Percentiles rank a stretch among this genome's conserved stretches.
Conservation (phyloP, 106 monocot genomes). For the Posidonia australis region DNA sequence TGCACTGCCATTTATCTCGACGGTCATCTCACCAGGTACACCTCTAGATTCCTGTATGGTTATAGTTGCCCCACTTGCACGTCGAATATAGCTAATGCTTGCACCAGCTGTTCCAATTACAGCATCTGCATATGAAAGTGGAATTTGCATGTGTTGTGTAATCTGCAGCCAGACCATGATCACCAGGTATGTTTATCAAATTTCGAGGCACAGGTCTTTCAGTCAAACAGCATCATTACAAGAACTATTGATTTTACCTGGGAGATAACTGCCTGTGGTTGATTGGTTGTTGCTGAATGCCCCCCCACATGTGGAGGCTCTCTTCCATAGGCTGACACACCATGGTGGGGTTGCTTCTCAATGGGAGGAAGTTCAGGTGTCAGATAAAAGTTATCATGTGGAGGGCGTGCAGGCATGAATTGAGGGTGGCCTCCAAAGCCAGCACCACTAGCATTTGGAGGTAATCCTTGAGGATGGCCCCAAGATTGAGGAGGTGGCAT, state of each 20-base stretch:
- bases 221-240: background rate
- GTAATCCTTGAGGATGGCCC: conserved; percentile 54
- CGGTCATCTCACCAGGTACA: conserved; percentile 92
- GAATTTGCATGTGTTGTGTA: conserved; percentile 90
- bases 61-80: conserved; percentile 82
- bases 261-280: conserved; percentile 24
- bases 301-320: conserved; percentile 40
- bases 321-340: conserved; percentile 66
- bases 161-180: conserved; percentile 29
- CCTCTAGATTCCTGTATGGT: conserved; percentile 93
- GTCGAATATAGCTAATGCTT: conserved; percentile 91
- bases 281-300: conserved; percentile 29
- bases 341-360: conserved; percentile 72
- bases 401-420: conserved; percentile 37
- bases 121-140: conserved; percentile 88
- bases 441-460: conserved; percentile 32
- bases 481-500: conserved; percentile 62
- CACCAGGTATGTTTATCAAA: background rate
- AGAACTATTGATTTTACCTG: conserved; percentile 27
- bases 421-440: conserved; percentile 57
- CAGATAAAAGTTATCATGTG: conserved; percentile 54
- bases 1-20: conserved; percentile 76
- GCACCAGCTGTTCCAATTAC: conserved; percentile 84
- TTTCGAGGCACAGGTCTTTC: background rate
- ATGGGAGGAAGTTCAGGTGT: conserved; percentile 41